Percentiles rank a stretch among this genome's conserved stretches.
These are phyloP conservation scores for Pestalotiopsis sp. DNA, from an alignment of 2,329 filamentous ascomycete species.

Conservation along the genomic window DNA sequence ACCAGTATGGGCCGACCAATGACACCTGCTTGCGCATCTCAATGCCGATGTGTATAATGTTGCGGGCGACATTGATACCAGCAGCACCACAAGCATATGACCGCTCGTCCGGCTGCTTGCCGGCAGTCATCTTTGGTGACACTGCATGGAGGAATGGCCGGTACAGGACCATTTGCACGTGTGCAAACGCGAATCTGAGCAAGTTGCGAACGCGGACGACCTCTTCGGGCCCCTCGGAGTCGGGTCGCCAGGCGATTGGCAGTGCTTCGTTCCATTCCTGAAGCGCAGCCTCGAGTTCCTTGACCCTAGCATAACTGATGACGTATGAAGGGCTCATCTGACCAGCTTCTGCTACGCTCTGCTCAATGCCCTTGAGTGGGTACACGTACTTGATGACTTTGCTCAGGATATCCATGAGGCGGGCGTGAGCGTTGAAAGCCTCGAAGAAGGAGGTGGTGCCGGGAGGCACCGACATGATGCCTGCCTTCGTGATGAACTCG, in stretches of 20 bases:
- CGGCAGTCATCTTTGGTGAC: constrained; percentile 62
- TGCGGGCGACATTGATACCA: constrained; percentile 64
- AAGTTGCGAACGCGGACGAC: constrained; percentile 77
- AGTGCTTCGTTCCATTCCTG: constrained; percentile 67
- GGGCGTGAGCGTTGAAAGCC: constrained; percentile 68
- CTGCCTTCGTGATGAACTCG: constrained; percentile 64
- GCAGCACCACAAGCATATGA: constrained; percentile 74
- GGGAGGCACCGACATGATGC: constrained; percentile 56
- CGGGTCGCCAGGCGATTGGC: constrained; percentile 77
- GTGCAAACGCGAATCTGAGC: constrained; percentile 77
- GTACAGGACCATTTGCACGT: constrained; percentile 82
- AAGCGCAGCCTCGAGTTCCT: constrained; percentile 66
- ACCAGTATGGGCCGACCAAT: constrained; percentile 84
- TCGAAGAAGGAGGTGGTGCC: constrained; percentile 63
- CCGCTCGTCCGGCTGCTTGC: constrained; percentile 68
- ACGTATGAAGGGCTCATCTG: constrained; percentile 55
- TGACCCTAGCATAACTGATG: constrained; percentile 65
- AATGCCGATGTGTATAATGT: constrained; percentile 79
- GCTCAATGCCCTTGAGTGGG: constrained; percentile 60
- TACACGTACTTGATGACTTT: constrained; percentile 70
- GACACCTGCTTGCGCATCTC: constrained; percentile 77
- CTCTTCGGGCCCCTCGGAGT: constrained; percentile 73
- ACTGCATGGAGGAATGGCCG: constrained; percentile 84
- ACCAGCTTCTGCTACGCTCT: constrained; percentile 43
- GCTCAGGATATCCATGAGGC: constrained; percentile 63